Evolutionary conservation across 2,329 filamentous ascomycete genomes (phyloP).

Genomic region (Ophiostoma ulmi): DNA sequence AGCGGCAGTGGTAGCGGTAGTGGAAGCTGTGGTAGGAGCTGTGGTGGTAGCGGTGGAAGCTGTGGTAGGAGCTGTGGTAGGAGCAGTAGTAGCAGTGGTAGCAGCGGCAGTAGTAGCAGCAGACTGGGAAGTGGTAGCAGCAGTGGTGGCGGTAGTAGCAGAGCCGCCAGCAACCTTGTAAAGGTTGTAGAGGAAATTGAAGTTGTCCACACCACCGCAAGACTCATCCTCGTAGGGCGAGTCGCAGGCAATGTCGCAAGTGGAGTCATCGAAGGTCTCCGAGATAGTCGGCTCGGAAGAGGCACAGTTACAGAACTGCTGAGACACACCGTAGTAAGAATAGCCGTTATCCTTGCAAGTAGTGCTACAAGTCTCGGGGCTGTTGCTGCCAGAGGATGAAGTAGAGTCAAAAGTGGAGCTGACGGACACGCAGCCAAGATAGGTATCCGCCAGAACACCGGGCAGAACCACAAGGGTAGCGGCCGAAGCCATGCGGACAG

Average conservation of each 20-base stretch:
- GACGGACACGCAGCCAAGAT: conserved; percentile 26
- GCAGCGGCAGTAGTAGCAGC: background rate
- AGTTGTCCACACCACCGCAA: conserved; percentile 27
- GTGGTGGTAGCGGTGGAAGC: background rate
- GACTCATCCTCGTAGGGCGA: conserved; percentile 22
- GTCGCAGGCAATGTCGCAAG: conserved; percentile 24
- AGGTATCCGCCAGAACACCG: conserved; percentile 20
- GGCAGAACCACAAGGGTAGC: conserved; percentile 18
- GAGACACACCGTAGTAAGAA: conserved; percentile 25
- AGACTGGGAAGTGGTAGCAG: background rate
- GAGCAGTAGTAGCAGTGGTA: background rate
- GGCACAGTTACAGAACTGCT: conserved; percentile 27
- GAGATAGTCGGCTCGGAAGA: conserved; percentile 22
- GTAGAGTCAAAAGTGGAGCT: conserved; percentile 26
- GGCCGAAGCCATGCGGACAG: conserved; percentile 19
- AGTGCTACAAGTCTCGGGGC: conserved; percentile 22
- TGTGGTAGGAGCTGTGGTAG: background rate
- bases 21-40: background rate
- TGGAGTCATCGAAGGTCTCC: conserved; percentile 25
- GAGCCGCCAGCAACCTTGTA: conserved; percentile 18
- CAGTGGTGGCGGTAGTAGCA: background rate
- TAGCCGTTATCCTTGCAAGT: conserved; percentile 24
- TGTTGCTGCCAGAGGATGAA: conserved; percentile 22
- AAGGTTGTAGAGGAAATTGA: conserved; percentile 27
- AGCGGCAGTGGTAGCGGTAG: background rate